phyloP scores from a whole-genome alignment of 345 rosid genomes.

The Theobroma cacao region DNA sequence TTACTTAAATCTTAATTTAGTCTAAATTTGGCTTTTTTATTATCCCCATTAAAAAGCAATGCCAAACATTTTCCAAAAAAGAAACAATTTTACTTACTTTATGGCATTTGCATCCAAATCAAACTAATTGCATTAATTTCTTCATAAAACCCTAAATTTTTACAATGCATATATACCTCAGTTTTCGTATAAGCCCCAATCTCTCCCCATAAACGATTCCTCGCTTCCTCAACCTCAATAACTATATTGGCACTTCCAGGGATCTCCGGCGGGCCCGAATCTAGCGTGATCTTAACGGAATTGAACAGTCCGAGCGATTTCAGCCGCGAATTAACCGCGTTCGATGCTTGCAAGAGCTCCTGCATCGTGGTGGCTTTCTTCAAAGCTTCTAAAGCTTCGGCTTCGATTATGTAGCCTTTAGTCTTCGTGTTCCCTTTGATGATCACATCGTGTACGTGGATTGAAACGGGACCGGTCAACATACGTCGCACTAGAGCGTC shows the following conservation, averaged over 20 bases:
- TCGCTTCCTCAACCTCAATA: conserved; percentile 64
- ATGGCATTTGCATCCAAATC: background rate
- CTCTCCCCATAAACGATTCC: conserved; percentile 58
- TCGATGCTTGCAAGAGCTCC: conserved; percentile 67
- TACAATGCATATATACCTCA: conserved; percentile 42
- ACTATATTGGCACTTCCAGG: conserved; percentile 83
- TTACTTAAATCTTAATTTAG: background rate
- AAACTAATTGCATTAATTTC: background rate
- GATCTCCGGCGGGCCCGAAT: conserved; percentile 85
- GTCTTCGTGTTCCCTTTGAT: conserved; percentile 79
- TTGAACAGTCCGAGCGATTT: conserved; percentile 72
- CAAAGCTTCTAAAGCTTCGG: conserved; percentile 48
- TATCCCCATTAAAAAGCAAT: background rate
- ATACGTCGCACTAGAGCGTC: conserved; percentile 51
- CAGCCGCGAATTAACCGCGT: conserved; percentile 55
- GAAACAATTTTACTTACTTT: background rate
- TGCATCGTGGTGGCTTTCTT: conserved; percentile 64
- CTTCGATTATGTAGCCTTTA: conserved; percentile 70
- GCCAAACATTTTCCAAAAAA: background rate
- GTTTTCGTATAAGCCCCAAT: conserved; percentile 70
- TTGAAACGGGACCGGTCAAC: conserved; percentile 45
- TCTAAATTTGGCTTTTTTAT: background rate
- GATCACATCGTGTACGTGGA: conserved; percentile 86
- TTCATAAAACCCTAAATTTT: background rate
- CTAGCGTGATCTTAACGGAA: conserved; percentile 76